Percentiles rank a stretch among this genome's conserved stretches.
Conservation (phyloP, 1,139 yeast genomes). For the Scheffersomyces cryptocercus region DNA sequence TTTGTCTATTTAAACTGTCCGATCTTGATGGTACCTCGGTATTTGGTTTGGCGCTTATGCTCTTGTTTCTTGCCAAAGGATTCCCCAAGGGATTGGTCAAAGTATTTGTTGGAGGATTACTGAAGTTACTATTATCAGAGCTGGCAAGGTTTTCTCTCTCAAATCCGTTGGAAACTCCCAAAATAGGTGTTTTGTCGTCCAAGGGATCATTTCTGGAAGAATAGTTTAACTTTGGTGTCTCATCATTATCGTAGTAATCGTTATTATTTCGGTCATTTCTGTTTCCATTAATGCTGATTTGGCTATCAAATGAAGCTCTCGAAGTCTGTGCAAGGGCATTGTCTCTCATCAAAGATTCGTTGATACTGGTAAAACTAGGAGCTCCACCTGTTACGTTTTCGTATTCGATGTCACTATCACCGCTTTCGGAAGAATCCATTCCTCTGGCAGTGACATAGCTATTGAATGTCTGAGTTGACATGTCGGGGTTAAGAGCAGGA, state of each 20-base stretch:
- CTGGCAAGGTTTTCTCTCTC: too few relatives aligned
- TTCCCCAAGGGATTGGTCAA: background rate
- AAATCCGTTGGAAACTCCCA: constrained; percentile 11
- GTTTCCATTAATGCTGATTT: constrained; percentile 3
- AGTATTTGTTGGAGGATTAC: background rate
- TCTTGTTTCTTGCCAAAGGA: background rate
- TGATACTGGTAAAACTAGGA: constrained; percentile 34
- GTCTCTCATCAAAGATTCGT: constrained; percentile 30
- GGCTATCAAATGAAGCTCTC: constrained; percentile 6
- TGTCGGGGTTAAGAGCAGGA: constrained; percentile 1
- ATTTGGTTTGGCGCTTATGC: background rate
- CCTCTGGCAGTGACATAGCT: constrained; percentile 27
- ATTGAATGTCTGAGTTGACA: constrained; percentile 25
- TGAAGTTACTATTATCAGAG: too few relatives aligned
- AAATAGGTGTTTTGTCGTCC: constrained; percentile 34
- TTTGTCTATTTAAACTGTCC: background rate
- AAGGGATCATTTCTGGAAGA: constrained; percentile 11
- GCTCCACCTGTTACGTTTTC: background rate
- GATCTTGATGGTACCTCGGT: too few relatives aligned
- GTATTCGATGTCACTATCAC: background rate
- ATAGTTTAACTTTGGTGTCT: constrained; percentile 28
- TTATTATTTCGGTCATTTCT: constrained; percentile 3
- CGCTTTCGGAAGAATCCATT: background rate
- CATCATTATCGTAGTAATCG: constrained; percentile 24
- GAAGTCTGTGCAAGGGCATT: background rate